Evolutionary conservation across 805 yeast species (phyloP).

Genomic region (Candida tallmaniae): DNA sequence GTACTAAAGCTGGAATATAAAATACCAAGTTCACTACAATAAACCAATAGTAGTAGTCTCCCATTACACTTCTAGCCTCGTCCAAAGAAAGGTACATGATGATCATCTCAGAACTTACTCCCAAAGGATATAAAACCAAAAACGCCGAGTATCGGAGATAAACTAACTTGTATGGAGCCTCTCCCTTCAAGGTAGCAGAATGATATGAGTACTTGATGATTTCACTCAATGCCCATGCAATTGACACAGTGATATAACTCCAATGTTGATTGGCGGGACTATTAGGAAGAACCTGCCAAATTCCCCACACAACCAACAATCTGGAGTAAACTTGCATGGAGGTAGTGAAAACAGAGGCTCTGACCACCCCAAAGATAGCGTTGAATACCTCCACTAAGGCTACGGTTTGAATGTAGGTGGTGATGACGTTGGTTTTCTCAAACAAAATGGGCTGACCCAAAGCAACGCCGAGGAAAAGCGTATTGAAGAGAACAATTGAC

Average conservation of each 20-base stretch:
- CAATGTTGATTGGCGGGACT: constrained; percentile 58
- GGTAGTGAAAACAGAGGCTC: constrained; percentile 82
- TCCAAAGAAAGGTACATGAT: constrained; percentile 67
- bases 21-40: constrained; percentile 55
- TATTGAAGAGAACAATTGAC: constrained; percentile 38
- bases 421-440: constrained; percentile 50
- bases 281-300: constrained; percentile 69
- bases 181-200: constrained; percentile 55
- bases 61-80: constrained; percentile 55
- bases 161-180: constrained; percentile 55
- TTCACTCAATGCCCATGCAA: constrained; percentile 96
- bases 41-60: constrained; percentile 48
- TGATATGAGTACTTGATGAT: constrained; percentile 85
- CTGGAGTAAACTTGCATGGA: constrained; percentile 85
- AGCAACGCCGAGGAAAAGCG: constrained; percentile 26
- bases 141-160: constrained; percentile 82
- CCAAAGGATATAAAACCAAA: constrained; percentile 80
- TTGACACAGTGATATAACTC: constrained; percentile 61
- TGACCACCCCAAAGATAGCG: constrained; percentile 73
- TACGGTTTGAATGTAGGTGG: constrained; percentile 66
- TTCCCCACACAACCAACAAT: constrained; percentile 75
- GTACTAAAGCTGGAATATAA: constrained; percentile 85
- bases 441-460: constrained; percentile 67
- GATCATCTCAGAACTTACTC: constrained; percentile 79
- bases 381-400: constrained; percentile 82